Conservation (phyloP, 805 yeast genomes). For the Candida sakaeoensis region DNA sequence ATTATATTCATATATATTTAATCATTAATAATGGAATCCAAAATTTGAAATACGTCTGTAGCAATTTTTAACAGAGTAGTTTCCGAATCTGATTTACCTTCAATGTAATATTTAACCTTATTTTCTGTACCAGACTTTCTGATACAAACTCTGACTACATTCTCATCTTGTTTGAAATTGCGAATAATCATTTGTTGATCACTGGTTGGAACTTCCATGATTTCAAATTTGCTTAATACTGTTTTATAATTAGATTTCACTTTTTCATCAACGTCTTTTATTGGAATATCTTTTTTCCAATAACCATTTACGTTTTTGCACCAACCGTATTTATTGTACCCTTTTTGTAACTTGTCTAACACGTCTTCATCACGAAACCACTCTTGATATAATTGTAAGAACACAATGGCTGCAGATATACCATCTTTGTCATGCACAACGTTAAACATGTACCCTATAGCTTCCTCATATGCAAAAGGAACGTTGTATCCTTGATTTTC, state of each 20-base stretch:
- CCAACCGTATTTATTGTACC: slow-evolving; percentile 68
- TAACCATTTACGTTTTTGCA: slow-evolving; percentile 87
- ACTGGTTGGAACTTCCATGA: slow-evolving; percentile 86
- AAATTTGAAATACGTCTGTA: not conserved
- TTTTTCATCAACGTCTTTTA: slow-evolving; percentile 53
- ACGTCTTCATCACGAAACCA: slow-evolving; percentile 46
- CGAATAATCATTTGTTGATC: slow-evolving; percentile 81
- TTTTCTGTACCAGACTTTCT: slow-evolving; percentile 98
- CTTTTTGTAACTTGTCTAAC: slow-evolving; percentile 49
- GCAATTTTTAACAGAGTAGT: slow-evolving; percentile 11
- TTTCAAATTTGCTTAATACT: slow-evolving; percentile 49
- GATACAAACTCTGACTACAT: slow-evolving; percentile 65
- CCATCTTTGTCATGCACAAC: slow-evolving; percentile 92
- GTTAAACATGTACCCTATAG: slow-evolving; percentile 89
- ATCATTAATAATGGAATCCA: not conserved
- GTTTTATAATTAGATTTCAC: slow-evolving; percentile 50
- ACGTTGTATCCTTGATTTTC: slow-evolving; percentile 62
- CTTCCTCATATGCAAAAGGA: slow-evolving; percentile 93
- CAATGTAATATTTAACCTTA: slow-evolving; percentile 86
- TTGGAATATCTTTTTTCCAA: slow-evolving; percentile 54
- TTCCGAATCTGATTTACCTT: slow-evolving; percentile 55
- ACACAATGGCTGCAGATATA: slow-evolving; percentile 70
- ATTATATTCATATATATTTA: slow-evolving; percentile 2
- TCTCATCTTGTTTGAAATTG: slow-evolving; percentile 24
- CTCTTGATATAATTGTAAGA: slow-evolving; percentile 60